Percentiles rank a stretch among this genome's conserved stretches.
Conservation (phyloP, 1,139 yeast species). For the Candida sp. region DNA sequence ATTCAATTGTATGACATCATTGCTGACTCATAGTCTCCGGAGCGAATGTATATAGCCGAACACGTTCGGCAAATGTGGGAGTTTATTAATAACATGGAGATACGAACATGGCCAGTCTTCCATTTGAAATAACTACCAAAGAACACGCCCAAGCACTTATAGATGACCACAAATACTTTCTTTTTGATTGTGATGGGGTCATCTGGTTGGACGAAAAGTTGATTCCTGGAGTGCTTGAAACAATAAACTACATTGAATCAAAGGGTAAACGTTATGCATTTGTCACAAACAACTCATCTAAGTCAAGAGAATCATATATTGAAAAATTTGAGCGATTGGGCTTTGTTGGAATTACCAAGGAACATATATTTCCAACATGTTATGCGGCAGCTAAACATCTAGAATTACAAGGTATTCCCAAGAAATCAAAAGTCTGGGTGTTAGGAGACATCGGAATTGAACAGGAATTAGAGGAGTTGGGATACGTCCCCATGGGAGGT, state of each 20-base stretch:
- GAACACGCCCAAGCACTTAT: constrained; percentile 54
- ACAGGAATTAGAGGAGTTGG: constrained; percentile 65
- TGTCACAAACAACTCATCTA: constrained; percentile 40
- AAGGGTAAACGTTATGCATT: constrained; percentile 29
- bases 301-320: constrained; percentile 30
- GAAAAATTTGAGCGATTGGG: constrained; percentile 32
- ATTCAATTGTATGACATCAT: background rate
- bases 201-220: constrained; percentile 80
- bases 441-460: constrained; percentile 83
- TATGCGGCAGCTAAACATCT: constrained; percentile 32
- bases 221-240: constrained; percentile 70
- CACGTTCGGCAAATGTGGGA: background rate
- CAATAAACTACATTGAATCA: constrained; percentile 52
- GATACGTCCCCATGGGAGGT: constrained; percentile 75
- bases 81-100: background rate
- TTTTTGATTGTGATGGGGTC: constrained; percentile 95
- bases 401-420: constrained; percentile 19
- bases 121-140: constrained; percentile 30
- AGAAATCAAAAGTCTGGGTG: constrained; percentile 66
- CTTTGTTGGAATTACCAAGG: constrained; percentile 24
- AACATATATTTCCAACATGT: constrained; percentile 34
- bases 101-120: constrained; percentile 3
- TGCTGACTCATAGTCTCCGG: background rate
- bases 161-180: constrained; percentile 68
- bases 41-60: background rate